A percentile compares a stretch with the other conserved stretches of the same genome.
phyloP scores from a whole-genome alignment of 2,329 filamentous ascomycete genomes.

The Coniochaeta ligniaria region DNA sequence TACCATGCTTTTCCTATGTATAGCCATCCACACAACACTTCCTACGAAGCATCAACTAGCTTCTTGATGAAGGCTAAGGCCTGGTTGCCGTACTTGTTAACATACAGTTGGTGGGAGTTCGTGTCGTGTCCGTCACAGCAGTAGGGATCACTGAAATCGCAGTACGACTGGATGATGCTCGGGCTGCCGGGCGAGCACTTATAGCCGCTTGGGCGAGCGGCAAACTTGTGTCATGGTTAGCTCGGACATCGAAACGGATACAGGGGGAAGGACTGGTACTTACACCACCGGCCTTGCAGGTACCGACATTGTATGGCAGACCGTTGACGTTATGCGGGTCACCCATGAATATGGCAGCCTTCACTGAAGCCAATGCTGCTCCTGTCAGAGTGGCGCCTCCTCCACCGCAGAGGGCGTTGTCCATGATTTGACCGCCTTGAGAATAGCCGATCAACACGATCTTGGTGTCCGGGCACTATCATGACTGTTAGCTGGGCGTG shows the following conservation, averaged over 20 bases:
- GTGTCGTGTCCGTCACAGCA: conserved; percentile 53
- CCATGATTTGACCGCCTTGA: conserved; percentile 57
- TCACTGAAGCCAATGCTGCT: conserved; percentile 44
- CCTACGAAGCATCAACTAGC: background rate
- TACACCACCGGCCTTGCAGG: conserved; percentile 51
- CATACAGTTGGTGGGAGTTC: conserved; percentile 49
- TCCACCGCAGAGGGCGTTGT: conserved; percentile 54
- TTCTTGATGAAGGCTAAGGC: conserved; percentile 49
- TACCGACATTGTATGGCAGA: conserved; percentile 53
- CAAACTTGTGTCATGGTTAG: conserved; percentile 34
- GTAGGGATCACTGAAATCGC: conserved; percentile 52
- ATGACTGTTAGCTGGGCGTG: background rate
- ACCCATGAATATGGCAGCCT: conserved; percentile 57
- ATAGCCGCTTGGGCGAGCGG: conserved; percentile 46
- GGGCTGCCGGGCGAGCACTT: conserved; percentile 37
- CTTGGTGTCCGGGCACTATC: conserved; percentile 44
- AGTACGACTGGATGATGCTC: conserved; percentile 51
- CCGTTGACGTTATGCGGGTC: conserved; percentile 49
- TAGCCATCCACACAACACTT: background rate
- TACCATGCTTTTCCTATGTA: background rate
- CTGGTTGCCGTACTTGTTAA: conserved; percentile 44
- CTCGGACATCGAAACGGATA: background rate
- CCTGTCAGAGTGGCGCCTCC: conserved; percentile 23
- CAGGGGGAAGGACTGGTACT: conserved; percentile 15
- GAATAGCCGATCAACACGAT: conserved; percentile 58